Conservation (phyloP, 2,329 filamentous ascomycete genomes). For the Diaporthe vexans region DNA sequence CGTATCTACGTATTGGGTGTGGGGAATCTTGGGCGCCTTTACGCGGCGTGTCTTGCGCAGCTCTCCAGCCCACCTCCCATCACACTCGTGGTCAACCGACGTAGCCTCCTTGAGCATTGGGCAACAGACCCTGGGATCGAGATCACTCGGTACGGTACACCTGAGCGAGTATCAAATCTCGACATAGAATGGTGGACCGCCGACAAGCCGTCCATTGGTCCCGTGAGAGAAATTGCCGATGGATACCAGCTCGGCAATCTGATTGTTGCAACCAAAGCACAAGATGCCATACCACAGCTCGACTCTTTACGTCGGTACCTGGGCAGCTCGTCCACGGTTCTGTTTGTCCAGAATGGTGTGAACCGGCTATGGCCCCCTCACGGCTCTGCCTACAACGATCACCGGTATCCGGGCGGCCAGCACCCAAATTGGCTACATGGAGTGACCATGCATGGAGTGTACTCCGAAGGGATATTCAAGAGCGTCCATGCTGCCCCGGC, state of each 20-base stretch:
- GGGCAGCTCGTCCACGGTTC: slow-evolving; percentile 76
- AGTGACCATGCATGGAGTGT: slow-evolving; percentile 70
- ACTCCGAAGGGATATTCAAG: slow-evolving; percentile 63
- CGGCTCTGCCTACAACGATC: slow-evolving; percentile 57
- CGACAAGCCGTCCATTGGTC: slow-evolving; percentile 53
- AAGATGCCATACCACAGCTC: slow-evolving; percentile 73
- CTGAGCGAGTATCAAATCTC: slow-evolving; percentile 54
- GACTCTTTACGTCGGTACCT: slow-evolving; percentile 73
- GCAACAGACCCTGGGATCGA: slow-evolving; percentile 58
- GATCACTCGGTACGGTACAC: slow-evolving; percentile 54
- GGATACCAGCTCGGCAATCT: slow-evolving; percentile 74
- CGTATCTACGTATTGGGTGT: slow-evolving; percentile 84
- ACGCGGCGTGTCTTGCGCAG: slow-evolving; percentile 79
- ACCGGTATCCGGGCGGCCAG: slow-evolving; percentile 54
- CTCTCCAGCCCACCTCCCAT: slow-evolving; percentile 76
- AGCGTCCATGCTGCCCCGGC: slow-evolving; percentile 67
- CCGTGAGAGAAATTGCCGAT: slow-evolving; percentile 56
- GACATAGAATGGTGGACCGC: slow-evolving; percentile 70
- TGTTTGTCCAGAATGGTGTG: slow-evolving; percentile 91
- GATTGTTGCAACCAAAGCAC: slow-evolving; percentile 83
- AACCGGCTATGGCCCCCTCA: slow-evolving; percentile 73
- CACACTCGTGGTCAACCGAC: slow-evolving; percentile 83
- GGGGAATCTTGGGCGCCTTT: slow-evolving; percentile 85
- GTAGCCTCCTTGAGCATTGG: slow-evolving; percentile 65
- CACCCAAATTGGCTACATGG: slow-evolving; percentile 81